Base-by-base conservation (phyloP, 768 basidiomycete species). In the Hygrophoropsis aurantiaca region DNA sequence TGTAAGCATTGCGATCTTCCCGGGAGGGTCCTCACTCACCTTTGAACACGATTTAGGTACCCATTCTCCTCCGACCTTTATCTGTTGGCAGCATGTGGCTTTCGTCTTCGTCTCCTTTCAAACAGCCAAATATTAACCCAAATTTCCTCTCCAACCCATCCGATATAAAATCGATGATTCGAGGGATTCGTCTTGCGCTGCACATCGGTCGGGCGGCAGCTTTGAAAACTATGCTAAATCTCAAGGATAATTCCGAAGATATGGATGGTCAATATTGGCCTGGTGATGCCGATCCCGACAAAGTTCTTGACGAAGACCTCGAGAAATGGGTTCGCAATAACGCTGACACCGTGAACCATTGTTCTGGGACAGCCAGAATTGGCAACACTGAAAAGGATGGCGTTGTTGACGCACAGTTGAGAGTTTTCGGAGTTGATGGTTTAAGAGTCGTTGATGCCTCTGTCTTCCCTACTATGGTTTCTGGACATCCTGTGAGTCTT, bases 371-470 rank as follows among this genome's bases (percentile, higher is more conserved):
- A 21, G 45, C 40, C 9, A 46, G 50, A 19, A 51, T 51, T n/a
- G 50, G 46, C 18, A 40, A 20, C 13, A 30, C 34, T 18, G 50
- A 46, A 23, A 16, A 39, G 51, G 30, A 61, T 51, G 68, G 74
- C 24, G 74, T 75, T 7, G 71, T 75, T 16, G 72, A 74, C 36
- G 49, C 70, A 16, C 49, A 55, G 33, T 48, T 75, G 41, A 47
- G 59, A 26, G 74, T 75, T 26, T 58, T 73, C 35, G 74, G 73
- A 4, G 54, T 71, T 21, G 47, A 55, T 42, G 60, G 64, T 34
- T 57, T 75, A 47, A 51, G 74, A 19, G 58, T 74, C 16, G 66
- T 53, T n/a, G 74, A 76, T 53, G 72, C 72, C 33, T 66, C 63
- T 18, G 51, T 73, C 18, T 66, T 71, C 53, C 70, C 74, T 23